A percentile compares a stretch with the other conserved stretches of the same genome.
Evolutionary conservation across 2,329 filamentous ascomycete species (phyloP).

Genomic region (Colletotrichum sp.): DNA sequence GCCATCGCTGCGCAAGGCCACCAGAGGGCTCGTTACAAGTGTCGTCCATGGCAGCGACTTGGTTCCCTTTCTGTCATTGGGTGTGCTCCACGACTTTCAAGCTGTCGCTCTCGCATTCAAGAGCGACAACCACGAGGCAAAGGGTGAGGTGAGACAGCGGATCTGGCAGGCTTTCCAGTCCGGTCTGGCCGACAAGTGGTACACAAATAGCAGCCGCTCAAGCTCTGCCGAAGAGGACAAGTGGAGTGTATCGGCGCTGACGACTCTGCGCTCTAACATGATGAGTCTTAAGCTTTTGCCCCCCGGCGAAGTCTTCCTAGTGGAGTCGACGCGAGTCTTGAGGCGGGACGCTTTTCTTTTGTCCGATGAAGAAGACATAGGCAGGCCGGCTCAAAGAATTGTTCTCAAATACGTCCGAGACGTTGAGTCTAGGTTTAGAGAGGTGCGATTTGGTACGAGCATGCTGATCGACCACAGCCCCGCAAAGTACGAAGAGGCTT

Average conservation of each 20-base stretch:
- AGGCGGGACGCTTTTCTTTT: constrained; percentile 68
- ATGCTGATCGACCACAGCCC: constrained; percentile 82
- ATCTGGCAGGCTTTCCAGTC: constrained; percentile 70
- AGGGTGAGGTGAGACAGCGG: constrained; percentile 68
- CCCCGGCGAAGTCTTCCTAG: constrained; percentile 76
- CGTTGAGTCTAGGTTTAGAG: constrained; percentile 72
- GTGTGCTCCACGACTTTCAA: constrained; percentile 77
- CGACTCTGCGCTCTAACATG: constrained; percentile 71
- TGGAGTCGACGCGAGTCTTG: constrained; percentile 72
- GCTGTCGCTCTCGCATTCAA: constrained; percentile 76
- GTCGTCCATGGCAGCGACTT: constrained; percentile 76
- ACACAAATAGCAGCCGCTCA: constrained; percentile 39
- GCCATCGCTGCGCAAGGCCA: constrained; percentile 70
- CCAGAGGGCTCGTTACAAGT: constrained; percentile 76
- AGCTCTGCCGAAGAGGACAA: constrained; percentile 62
- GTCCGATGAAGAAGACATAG: constrained; percentile 54
- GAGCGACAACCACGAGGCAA: constrained; percentile 70
- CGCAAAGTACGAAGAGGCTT: constrained; percentile 72
- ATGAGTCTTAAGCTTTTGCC: constrained; percentile 73
- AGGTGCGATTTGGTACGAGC: constrained; percentile 73
- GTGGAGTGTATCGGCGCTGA: constrained; percentile 73
- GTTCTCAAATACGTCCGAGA: constrained; percentile 74
- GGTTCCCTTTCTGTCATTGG: constrained; percentile 75
- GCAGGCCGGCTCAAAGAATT: constrained; percentile 69
- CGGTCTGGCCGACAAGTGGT: constrained; percentile 67